phyloP scores from a whole-genome alignment of 495 filamentous ascomycete genomes.

The Hapsidospora chrysogenum region DNA sequence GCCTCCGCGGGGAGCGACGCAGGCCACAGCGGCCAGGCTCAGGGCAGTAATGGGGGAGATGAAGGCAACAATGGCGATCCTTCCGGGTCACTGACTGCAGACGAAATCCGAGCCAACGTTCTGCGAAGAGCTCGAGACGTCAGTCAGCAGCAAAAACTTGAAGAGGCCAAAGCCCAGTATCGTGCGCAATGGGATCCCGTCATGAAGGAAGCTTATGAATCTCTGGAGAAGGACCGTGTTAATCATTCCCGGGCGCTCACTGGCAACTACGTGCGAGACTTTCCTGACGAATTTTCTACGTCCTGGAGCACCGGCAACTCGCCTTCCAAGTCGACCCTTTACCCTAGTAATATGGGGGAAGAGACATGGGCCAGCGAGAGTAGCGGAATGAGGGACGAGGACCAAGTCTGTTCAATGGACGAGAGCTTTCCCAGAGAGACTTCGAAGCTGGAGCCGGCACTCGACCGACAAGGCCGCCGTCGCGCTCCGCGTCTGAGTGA shows the following conservation, averaged over 20 bases:
- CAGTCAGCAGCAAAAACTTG: constrained; percentile 9
- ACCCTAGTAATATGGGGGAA: constrained; percentile 5
- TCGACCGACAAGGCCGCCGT: constrained; percentile 12
- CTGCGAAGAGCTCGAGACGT: constrained; percentile 6
- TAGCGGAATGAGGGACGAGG: constrained; percentile 10
- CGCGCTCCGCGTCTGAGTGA: constrained; percentile 3
- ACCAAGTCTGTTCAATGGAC: constrained; percentile 4
- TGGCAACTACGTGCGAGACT: constrained; percentile 27
- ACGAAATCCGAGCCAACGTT: constrained; percentile 8
- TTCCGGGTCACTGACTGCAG: constrained; percentile 11
- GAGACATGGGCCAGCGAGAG: background rate
- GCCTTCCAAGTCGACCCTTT: constrained; percentile 4
- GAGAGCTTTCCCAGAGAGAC: constrained; percentile 3
- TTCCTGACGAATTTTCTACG: constrained; percentile 25
- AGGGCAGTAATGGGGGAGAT: too few relatives aligned
- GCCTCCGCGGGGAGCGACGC: too few relatives aligned
- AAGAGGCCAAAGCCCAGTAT: background rate
- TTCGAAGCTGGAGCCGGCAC: constrained; percentile 16
- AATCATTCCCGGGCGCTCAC: constrained; percentile 9
- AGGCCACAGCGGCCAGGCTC: too few relatives aligned
- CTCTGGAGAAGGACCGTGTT: too few relatives aligned
- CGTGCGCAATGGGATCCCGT: too few relatives aligned
- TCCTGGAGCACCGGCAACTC: constrained; percentile 13
- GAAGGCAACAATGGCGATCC: too few relatives aligned
- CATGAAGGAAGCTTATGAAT: too few relatives aligned